Percentiles rank a stretch among this genome's conserved stretches.
These are phyloP conservation scores for Solanum hybrid DNA, from an alignment of 305 asterid genomes.

Conservation along the genomic window DNA sequence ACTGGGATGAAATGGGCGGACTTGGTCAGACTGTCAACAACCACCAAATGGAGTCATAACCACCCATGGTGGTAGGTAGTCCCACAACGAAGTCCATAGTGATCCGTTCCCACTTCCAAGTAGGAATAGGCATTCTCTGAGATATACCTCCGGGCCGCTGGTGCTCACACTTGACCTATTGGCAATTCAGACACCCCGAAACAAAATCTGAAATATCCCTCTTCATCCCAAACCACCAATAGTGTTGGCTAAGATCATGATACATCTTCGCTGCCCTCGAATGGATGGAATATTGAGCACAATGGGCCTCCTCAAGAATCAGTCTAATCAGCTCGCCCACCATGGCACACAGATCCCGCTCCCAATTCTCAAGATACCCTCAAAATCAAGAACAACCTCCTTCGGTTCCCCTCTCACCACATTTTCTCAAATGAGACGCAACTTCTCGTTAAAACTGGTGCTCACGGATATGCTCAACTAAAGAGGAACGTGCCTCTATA, in stretches of 20 bases:
- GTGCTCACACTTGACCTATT: not conserved
- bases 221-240: not conserved
- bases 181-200: not conserved
- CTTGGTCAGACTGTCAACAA: not conserved
- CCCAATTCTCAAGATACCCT: no score
- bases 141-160: not conserved
- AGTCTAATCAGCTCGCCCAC: not conserved
- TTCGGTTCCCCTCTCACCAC: no score
- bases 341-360: not conserved
- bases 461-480: no score
- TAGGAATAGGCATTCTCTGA: not conserved
- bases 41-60: not conserved
- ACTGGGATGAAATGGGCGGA: not conserved
- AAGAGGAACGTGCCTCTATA: no score
- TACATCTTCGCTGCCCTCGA: not conserved
- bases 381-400: no score
- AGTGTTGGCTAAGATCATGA: not conserved
- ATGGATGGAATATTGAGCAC: not conserved
- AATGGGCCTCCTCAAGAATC: not conserved
- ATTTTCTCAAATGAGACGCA: no score
- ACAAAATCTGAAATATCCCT: not conserved
- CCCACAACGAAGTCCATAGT: not conserved
- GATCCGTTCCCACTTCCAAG: not conserved
- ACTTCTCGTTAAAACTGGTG: no score
- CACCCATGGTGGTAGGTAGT: not conserved